Conservation (phyloP, 257 asterid genomes). For the Jacaranda copaia region DNA sequence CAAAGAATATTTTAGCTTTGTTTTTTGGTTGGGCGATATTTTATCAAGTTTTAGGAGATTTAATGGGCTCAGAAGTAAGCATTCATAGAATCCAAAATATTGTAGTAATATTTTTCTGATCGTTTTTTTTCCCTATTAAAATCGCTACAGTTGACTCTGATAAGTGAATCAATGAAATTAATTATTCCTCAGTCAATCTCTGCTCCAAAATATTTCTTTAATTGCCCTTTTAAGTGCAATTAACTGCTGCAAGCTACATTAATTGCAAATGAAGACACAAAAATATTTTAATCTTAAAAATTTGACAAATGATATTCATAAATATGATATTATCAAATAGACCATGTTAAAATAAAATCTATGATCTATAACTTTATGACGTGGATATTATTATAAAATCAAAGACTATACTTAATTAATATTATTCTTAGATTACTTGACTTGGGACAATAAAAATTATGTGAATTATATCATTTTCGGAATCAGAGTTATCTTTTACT, state of each 20-base stretch:
- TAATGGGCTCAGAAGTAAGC: neutral
- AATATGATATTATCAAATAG: no score
- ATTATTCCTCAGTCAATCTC: neutral
- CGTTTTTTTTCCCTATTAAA: neutral
- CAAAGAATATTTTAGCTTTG: no score
- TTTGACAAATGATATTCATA: no score
- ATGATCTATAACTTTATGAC: no score
- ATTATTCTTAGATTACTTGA: no score
- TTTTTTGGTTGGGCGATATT: no score
- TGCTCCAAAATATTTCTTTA: neutral
- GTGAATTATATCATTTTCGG: no score
- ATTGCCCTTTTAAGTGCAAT: neutral
- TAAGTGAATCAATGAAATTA: neutral
- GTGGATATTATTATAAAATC: no score
- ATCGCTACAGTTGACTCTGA: slow-evolving; percentile 34
- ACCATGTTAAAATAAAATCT: no score
- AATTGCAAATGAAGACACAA: neutral
- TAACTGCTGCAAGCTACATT: neutral
- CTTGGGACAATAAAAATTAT: no score
- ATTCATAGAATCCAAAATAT: neutral
- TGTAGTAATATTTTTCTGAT: neutral
- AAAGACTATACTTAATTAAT: no score
- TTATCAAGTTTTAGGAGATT: neutral
- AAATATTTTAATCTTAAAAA: neutral
- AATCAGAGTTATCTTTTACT: no score